A percentile compares a stretch with the other conserved stretches of the same genome.
Conservation (phyloP, 2,329 filamentous ascomycete genomes). For the Cryphonectria parasitica region DNA sequence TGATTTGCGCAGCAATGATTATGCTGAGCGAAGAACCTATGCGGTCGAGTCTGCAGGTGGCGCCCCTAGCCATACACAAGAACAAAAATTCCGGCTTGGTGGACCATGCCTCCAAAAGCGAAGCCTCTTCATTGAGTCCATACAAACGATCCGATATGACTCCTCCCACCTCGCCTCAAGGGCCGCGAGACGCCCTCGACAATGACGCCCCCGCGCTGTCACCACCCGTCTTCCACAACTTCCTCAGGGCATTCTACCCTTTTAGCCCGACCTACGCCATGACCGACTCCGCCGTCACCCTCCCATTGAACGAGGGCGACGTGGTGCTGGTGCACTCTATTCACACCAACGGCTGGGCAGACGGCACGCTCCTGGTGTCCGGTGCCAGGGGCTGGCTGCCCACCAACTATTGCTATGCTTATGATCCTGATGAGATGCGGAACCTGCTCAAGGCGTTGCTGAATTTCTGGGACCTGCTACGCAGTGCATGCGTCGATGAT, state of each 20-base stretch:
- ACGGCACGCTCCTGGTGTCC: conserved; percentile 85
- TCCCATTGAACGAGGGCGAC: conserved; percentile 88
- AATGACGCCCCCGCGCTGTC: conserved; percentile 44
- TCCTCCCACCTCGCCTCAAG: conserved; percentile 75
- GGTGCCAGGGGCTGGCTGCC: conserved; percentile 93
- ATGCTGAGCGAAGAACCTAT: conserved; percentile 52
- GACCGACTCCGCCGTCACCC: conserved; percentile 83
- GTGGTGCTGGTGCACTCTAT: conserved; percentile 94
- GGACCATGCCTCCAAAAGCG: conserved; percentile 24
- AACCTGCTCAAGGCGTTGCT: conserved; percentile 83
- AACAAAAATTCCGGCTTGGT: conserved; percentile 36
- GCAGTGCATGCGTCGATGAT: conserved; percentile 76
- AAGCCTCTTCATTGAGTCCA: conserved; percentile 38
- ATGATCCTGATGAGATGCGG: conserved; percentile 85
- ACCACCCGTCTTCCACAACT: conserved; percentile 84
- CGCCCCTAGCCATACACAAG: conserved; percentile 60
- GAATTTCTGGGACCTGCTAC: conserved; percentile 89
- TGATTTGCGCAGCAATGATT: conserved; percentile 45
- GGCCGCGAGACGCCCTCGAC: conserved; percentile 63
- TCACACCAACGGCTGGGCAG: conserved; percentile 97
- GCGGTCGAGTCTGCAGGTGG: conserved; percentile 64
- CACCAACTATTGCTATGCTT: conserved; percentile 97
- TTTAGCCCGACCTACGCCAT: conserved; percentile 81
- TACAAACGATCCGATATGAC: conserved; percentile 67
- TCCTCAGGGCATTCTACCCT: conserved; percentile 89